A percentile compares a stretch with the other conserved stretches of the same genome.
phyloP scores from a whole-genome alignment of 1,139 yeast species.

The Kodamaea plutei region DNA sequence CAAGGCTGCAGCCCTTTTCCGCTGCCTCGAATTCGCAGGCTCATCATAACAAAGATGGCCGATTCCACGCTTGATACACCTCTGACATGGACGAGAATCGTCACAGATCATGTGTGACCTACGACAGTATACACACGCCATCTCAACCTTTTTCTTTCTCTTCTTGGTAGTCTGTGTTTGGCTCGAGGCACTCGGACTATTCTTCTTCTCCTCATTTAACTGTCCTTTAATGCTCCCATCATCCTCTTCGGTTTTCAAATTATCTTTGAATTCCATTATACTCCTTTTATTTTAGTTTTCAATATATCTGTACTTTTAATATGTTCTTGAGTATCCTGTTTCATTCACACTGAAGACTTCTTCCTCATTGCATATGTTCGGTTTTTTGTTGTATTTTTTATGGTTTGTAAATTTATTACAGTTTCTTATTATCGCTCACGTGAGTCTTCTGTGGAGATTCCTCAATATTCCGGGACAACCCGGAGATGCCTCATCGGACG shows the following conservation, averaged over 20 bases:
- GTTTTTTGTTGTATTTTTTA: neutral
- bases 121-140: constrained; percentile 89
- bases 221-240: neutral
- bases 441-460: neutral
- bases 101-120: constrained; percentile 96
- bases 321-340: too few relatives aligned
- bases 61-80: constrained; percentile 84
- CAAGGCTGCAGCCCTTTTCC: constrained; percentile 37
- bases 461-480: constrained; percentile 1
- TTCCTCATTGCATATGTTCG: neutral
- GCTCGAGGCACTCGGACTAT: neutral
- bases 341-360: neutral
- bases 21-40: constrained; percentile 45
- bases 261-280: neutral
- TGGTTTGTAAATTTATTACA: neutral
- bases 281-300: too few relatives aligned
- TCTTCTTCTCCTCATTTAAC: too few relatives aligned
- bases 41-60: constrained; percentile 89
- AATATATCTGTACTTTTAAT: too few relatives aligned
- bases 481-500: too few relatives aligned
- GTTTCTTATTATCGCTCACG: too few relatives aligned
- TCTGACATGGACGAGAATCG: constrained; percentile 75
- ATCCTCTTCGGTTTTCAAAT: neutral
- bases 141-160: constrained; percentile 53
- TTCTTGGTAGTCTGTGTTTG: constrained; percentile 6